A percentile compares a stretch with the other conserved stretches of the same genome.
Evolutionary conservation across 2,329 filamentous ascomycete genomes (phyloP).

Genomic region (Pestalotiopsis sp.): DNA sequence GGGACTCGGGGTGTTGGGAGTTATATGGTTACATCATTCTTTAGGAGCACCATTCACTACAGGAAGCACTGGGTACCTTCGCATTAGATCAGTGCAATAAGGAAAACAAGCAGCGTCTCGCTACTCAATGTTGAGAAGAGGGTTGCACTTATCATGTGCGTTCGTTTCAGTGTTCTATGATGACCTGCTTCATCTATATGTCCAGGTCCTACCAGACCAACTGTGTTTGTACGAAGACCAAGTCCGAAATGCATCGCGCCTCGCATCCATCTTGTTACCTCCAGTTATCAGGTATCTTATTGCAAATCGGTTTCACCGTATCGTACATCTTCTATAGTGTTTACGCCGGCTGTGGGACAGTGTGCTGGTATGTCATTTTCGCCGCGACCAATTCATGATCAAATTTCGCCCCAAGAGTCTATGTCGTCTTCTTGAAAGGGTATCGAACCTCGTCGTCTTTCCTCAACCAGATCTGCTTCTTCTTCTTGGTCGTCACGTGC

Average conservation of each 20-base stretch:
- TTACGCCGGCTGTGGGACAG: neutral
- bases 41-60: neutral
- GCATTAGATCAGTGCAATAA: neutral
- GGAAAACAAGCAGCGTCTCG: neutral
- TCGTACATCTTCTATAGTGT: neutral
- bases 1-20: neutral
- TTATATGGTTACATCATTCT: constrained; percentile 2
- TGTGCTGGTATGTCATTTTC: too few species aligned
- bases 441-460: constrained; percentile 78
- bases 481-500: constrained; percentile 84
- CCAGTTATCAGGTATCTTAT: neutral
- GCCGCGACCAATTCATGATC: neutral
- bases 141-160: neutral
- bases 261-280: too few species aligned
- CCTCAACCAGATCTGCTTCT: constrained; percentile 81
- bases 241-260: neutral
- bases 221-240: neutral
- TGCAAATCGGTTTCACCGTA: neutral
- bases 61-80: neutral
- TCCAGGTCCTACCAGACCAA: neutral
- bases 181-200: neutral
- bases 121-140: constrained; percentile 4
- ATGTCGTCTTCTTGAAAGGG: constrained; percentile 51
- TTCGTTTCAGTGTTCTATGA: constrained; percentile 24
- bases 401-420: neutral